Evolutionary conservation across 306 rosid species (phyloP), one percentile per base, ranked within the genome.

Genomic region (Calophaca sinica): DNA sequence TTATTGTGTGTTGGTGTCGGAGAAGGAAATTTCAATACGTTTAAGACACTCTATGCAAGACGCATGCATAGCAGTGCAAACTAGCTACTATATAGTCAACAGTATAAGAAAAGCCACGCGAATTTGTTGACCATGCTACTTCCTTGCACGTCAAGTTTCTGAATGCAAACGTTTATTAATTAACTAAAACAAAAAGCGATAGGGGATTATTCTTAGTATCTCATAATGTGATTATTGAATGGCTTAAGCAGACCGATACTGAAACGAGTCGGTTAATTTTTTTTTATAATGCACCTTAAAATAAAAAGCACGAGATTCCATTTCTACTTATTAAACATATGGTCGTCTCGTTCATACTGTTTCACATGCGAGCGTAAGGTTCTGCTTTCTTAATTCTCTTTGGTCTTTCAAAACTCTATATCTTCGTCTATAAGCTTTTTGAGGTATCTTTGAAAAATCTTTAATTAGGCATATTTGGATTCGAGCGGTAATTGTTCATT

Each of bases 231-330:
- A 62, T 49, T 12, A 28, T 32, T 39, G 51, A 51, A 44, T 64
- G 62, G 54, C 54, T 10, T n/a, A 33, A 15, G n/a, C 36, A 12
- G n/a, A 48, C 60, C 33, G 39, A 39, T 20, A 20, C 26, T 1
- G 26, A 20, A 20, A 20, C 26, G 26, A 20, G 26, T 20, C 26
- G 26, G 26, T 20, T 20, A 20, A 20, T 20, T 20, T 20, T 20
- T 20, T 20, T 39, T 39, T 26, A 29, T 49, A 29, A 2, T 52
- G 32, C 26, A 66, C 38, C 65, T 4, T 46, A 59, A 4, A 57
- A 72, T 7, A 58, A 76, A 76, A 74, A 76, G 82, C 70, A 84
- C 74, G 83, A 84, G 88, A 88, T 86, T 80, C 90, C 73, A 76
- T 74, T 75, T 42, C 52, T 67, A 68, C 63, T 62, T 80, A 33